Percentiles rank a stretch among this genome's conserved stretches.
Conservation (phyloP, 2,329 filamentous ascomycete species). For the Alternaria triticimaculans region DNA sequence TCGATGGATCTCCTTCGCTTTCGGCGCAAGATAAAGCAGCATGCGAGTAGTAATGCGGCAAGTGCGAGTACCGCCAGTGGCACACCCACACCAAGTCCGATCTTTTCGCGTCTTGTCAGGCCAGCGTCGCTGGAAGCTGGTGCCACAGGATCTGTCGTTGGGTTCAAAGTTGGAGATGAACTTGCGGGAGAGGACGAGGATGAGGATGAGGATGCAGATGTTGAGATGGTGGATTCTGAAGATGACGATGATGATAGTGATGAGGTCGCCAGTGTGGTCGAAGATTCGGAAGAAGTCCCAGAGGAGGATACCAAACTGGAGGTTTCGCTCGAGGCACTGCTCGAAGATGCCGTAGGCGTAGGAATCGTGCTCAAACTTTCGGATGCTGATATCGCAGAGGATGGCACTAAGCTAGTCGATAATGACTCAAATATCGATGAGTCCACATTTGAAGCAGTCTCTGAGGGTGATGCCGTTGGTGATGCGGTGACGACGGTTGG, state of each 20-base stretch:
- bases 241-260: conserved; percentile 4
- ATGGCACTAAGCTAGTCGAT: conserved; percentile 4
- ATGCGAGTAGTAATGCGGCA: conserved; percentile 30
- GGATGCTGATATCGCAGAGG: conserved; percentile 2
- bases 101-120: conserved; percentile 37
- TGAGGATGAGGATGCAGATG: conserved; percentile 4
- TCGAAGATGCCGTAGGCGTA: conserved; percentile 3
- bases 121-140: conserved; percentile 24
- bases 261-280: not conserved
- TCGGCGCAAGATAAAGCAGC: conserved; percentile 37
- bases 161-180: conserved; percentile 10
- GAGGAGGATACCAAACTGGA: not conserved
- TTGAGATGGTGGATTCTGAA: not conserved
- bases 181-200: conserved; percentile 1
- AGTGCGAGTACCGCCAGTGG: conserved; percentile 66
- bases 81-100: conserved; percentile 50
- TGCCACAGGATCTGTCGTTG: conserved; percentile 22
- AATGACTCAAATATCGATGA: not conserved
- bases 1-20: conserved; percentile 26
- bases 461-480: conserved; percentile 1
- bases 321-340: not conserved
- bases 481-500: conserved; percentile 9
- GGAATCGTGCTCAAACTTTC: not conserved
- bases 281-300: not conserved
- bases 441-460: conserved; percentile 5